These are phyloP conservation scores for Colletotrichum sp. DNA, from an alignment of 2,329 filamentous ascomycete species.

Conservation along the genomic window DNA sequence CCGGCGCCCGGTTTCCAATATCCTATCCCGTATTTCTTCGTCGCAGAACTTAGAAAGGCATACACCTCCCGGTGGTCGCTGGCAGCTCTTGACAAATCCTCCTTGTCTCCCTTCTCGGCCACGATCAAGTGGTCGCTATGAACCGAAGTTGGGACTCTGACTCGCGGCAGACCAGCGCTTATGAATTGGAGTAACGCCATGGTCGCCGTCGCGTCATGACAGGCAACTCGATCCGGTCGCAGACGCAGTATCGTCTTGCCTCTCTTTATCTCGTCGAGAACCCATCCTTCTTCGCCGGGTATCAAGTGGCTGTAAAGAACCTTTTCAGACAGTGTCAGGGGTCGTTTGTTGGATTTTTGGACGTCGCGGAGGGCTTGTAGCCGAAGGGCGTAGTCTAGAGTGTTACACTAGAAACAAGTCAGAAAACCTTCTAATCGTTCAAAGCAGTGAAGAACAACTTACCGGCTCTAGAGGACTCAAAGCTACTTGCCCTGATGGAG, in stretches of 20 bases:
- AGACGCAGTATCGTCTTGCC: constrained; percentile 41
- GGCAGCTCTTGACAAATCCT: constrained; percentile 31
- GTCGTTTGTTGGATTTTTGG: constrained; percentile 24
- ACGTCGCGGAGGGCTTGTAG: constrained; percentile 22
- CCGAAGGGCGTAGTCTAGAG: constrained; percentile 22
- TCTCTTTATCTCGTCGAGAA: constrained; percentile 33
- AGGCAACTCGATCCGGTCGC: constrained; percentile 42
- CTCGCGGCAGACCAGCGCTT: constrained; percentile 40
- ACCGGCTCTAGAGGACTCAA: constrained; percentile 27
- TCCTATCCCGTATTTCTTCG: constrained; percentile 50
- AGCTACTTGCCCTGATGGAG: constrained; percentile 5
- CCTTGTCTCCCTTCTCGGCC: constrained; percentile 32
- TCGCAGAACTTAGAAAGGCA: constrained; percentile 39
- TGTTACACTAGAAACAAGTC: constrained; percentile 11
- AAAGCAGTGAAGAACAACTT: not conserved
- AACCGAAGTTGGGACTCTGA: constrained; percentile 41
- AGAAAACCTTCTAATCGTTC: not conserved
- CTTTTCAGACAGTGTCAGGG: constrained; percentile 42
- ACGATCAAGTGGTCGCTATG: constrained; percentile 44
- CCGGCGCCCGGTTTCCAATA: constrained; percentile 41
- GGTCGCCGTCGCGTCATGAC: constrained; percentile 46
- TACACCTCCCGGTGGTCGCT: constrained; percentile 41
- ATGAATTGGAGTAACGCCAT: constrained; percentile 49
- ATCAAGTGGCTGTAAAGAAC: constrained; percentile 41
- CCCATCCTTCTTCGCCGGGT: constrained; percentile 28